A percentile compares a stretch with the other conserved stretches of the same genome.
These are phyloP conservation scores for Bonia amplexicaulis DNA, from an alignment of 176 grass and related monocot genomes.

Conservation along the genomic window DNA sequence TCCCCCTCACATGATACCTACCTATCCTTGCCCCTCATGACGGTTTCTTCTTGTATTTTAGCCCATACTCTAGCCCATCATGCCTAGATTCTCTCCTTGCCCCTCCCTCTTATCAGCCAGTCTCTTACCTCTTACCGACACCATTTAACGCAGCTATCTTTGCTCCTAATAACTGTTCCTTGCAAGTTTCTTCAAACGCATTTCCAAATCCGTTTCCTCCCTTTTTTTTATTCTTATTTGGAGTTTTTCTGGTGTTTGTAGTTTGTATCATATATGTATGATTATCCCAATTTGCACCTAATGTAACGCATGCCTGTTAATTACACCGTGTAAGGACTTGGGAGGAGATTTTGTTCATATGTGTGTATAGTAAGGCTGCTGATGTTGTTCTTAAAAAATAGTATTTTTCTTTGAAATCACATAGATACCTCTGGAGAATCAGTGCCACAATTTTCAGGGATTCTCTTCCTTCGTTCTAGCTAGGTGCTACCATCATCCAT, in stretches of 20 bases:
- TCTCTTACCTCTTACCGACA: constrained; percentile 27
- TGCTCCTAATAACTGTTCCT: constrained; percentile 18
- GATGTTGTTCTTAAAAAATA: not conserved
- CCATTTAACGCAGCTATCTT: constrained; percentile 29
- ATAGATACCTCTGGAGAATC: not conserved
- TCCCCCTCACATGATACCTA: constrained; percentile 22
- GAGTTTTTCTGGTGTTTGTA: not conserved
- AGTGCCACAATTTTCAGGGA: not conserved
- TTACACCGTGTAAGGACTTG: not conserved
- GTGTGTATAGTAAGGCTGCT: not conserved
- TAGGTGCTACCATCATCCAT: not conserved
- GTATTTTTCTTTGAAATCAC: not conserved
- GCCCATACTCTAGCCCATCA: constrained; percentile 17
- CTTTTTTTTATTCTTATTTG: not conserved
- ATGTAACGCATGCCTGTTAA: not conserved
- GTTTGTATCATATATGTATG: not conserved
- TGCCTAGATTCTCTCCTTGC: constrained; percentile 44
- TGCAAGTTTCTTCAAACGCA: constrained; percentile 30
- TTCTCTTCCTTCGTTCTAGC: not conserved
- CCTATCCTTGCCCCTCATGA: constrained; percentile 22
- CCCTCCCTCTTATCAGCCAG: not conserved
- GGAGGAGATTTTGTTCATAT: not conserved
- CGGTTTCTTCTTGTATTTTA: constrained; percentile 30
- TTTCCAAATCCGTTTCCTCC: not conserved
- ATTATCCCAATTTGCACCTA: not conserved